Evolutionary conservation across 108 stramenopile species (phyloP).

Genomic region (Discostella pseudostelligera): DNA sequence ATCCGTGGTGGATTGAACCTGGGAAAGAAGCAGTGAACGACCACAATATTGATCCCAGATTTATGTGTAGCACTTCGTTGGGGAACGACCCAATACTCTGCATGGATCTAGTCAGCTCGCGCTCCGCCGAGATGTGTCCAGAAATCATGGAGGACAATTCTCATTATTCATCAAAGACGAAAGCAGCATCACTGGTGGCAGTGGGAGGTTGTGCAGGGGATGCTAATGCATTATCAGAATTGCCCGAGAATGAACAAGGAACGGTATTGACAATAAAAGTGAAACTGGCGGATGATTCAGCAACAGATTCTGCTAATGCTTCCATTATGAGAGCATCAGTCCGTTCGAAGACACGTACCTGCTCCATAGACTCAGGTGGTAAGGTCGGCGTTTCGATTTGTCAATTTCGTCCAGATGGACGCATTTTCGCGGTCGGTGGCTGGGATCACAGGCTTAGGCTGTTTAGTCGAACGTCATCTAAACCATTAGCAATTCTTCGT

Average conservation of each 20-base stretch:
- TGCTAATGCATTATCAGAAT: slow-evolving; percentile 51
- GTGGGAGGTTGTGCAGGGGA: slow-evolving; percentile 81
- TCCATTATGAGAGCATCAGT: slow-evolving; percentile 31
- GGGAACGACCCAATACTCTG: slow-evolving; percentile 71
- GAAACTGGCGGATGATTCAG: slow-evolving; percentile 18
- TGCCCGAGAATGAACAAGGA: slow-evolving; percentile 54
- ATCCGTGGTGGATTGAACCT: slow-evolving; percentile 17
- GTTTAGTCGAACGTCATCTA: slow-evolving; percentile 53
- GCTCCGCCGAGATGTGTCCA: not conserved
- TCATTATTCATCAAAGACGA: not conserved
- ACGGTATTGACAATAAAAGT: slow-evolving; percentile 66
- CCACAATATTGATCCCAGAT: slow-evolving; percentile 3
- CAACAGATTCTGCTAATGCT: not conserved
- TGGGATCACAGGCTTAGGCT: slow-evolving; percentile 81
- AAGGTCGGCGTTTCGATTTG: slow-evolving; percentile 70
- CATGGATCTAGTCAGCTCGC: slow-evolving; percentile 62
- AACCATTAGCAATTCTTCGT: slow-evolving; percentile 65
- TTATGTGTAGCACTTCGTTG: slow-evolving; percentile 30
- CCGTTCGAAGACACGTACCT: slow-evolving; percentile 59
- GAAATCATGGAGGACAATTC: not conserved
- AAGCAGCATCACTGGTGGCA: slow-evolving; percentile 49
- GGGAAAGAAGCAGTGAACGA: slow-evolving; percentile 1
- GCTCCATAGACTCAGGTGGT: slow-evolving; percentile 55
- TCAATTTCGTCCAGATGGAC: slow-evolving; percentile 80
- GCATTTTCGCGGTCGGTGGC: slow-evolving; percentile 80